Evolutionary conservation across 352 stramenopile species (phyloP).

Genomic region (Thraustochytrium striatum): DNA sequence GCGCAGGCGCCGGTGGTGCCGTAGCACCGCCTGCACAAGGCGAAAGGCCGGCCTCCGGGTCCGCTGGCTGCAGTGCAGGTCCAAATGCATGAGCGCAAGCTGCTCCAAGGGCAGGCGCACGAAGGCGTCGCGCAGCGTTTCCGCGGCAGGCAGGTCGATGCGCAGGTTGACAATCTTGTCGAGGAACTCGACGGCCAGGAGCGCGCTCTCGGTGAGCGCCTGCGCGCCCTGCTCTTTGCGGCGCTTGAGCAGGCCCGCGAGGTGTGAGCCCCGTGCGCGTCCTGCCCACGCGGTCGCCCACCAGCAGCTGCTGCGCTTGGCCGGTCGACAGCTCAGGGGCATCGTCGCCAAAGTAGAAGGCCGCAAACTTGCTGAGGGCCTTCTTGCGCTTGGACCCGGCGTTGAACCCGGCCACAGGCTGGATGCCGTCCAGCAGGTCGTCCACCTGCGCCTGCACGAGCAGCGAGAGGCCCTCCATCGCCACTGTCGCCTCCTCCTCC

Average conservation of each 20-base stretch:
- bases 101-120: background rate
- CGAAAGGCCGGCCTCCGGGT: conserved; percentile 21
- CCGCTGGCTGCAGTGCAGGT: conserved; percentile 4
- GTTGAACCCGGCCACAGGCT: background rate
- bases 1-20: background rate
- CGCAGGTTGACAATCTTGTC: conserved; percentile 31
- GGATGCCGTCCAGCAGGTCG: conserved; percentile 28
- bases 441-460: conserved; percentile 41
- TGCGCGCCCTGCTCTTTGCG: conserved; percentile 24
- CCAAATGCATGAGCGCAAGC: conserved; percentile 16
- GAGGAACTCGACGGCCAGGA: conserved; percentile 23
- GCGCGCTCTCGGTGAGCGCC: conserved; percentile 21
- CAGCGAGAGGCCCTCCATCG: background rate
- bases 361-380: background rate
- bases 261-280: background rate
- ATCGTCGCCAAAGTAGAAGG: background rate
- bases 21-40: conserved; percentile 14
- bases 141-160: background rate
- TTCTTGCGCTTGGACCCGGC: conserved; percentile 9
- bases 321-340: background rate
- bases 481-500: no score
- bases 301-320: background rate
- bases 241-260: conserved; percentile 10
- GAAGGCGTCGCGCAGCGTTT: conserved; percentile 10
- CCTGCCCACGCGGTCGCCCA: background rate